phyloP scores from a whole-genome alignment of 805 yeast genomes.

The Saccharomycopsis sp. region DNA sequence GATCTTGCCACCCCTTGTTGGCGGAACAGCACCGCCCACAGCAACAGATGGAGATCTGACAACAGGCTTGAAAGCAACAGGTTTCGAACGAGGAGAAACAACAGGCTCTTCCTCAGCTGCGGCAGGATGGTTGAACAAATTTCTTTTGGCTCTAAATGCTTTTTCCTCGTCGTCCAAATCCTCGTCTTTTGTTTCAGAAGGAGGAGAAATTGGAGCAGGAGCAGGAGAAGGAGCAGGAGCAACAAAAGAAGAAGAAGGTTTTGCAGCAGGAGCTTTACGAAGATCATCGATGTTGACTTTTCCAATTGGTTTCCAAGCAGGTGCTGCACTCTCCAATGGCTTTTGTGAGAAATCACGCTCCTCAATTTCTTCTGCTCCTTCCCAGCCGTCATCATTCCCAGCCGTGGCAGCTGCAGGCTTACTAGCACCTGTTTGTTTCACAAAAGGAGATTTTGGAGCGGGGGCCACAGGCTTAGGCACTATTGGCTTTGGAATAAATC shows the following conservation, averaged over 20 bases:
- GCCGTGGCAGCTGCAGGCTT: too few relatives aligned
- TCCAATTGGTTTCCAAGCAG: constrained; percentile 55
- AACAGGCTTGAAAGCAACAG: constrained; percentile 11
- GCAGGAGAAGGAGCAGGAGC: constrained; percentile 9
- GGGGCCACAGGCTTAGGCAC: constrained; percentile 26
- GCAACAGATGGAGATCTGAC: constrained; percentile 2
- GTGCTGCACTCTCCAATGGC: constrained; percentile 34
- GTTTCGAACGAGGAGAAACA: not conserved
- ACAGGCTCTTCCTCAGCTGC: constrained; percentile 6
- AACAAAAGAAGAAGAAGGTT: constrained; percentile 9
- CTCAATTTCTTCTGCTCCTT: constrained; percentile 35
- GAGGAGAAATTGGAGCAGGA: constrained; percentile 21
- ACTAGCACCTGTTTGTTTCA: constrained; percentile 22
- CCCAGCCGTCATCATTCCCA: constrained; percentile 35
- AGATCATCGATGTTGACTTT: constrained; percentile 45
- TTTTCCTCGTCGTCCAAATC: constrained; percentile 20
- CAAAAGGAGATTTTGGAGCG: constrained; percentile 21
- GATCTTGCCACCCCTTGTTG: constrained; percentile 11
- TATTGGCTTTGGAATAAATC: constrained; percentile 23
- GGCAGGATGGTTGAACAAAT: constrained; percentile 13
- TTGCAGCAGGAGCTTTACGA: constrained; percentile 28
- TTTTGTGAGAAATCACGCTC: constrained; percentile 43
- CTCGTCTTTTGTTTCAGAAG: constrained; percentile 10
- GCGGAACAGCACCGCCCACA: not conserved
- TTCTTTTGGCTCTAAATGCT: constrained; percentile 19